Conservation (phyloP, 345 rosid genomes). For the Eutrema heterophyllum region DNA sequence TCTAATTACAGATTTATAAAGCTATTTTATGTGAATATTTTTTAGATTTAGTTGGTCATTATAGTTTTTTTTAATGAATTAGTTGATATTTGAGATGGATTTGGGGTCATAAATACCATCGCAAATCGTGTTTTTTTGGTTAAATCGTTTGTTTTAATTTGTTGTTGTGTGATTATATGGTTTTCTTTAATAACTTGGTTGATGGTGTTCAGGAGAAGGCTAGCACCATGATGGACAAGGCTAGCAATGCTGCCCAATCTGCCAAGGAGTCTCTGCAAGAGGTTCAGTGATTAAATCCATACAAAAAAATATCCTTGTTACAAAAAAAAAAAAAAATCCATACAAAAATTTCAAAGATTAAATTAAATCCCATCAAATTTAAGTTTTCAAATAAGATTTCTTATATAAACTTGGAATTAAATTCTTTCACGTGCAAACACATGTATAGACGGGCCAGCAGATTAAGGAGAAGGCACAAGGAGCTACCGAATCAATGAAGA, state of each 20-base stretch:
- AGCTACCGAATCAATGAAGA: slow-evolving; percentile 59
- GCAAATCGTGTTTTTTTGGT: too few species aligned
- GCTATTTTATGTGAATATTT: not conserved
- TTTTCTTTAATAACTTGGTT: not conserved
- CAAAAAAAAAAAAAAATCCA: too few species aligned
- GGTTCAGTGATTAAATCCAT: slow-evolving; percentile 26
- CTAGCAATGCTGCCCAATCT: slow-evolving; percentile 56
- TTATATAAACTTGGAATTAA: not conserved
- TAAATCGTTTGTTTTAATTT: not conserved
- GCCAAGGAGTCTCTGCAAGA: slow-evolving; percentile 53
- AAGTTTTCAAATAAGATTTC: not conserved
- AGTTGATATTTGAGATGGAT: too few species aligned
- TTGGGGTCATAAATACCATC: too few species aligned
- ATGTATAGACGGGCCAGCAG: slow-evolving; percentile 54
- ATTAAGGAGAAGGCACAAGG: slow-evolving; percentile 51
- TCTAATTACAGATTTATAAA: not conserved
- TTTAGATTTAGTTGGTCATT: too few species aligned
- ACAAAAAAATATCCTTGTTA: too few species aligned
- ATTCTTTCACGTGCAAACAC: not conserved
- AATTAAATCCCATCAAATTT: not conserved
- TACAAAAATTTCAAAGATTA: not conserved
- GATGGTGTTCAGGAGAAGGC: slow-evolving; percentile 51
- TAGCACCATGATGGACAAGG: slow-evolving; percentile 49
- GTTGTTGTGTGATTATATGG: not conserved
- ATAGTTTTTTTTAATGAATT: not conserved